These are phyloP conservation scores for Astrothelium macrocarpum DNA, from an alignment of 495 filamentous ascomycete genomes.

Conservation along the genomic window DNA sequence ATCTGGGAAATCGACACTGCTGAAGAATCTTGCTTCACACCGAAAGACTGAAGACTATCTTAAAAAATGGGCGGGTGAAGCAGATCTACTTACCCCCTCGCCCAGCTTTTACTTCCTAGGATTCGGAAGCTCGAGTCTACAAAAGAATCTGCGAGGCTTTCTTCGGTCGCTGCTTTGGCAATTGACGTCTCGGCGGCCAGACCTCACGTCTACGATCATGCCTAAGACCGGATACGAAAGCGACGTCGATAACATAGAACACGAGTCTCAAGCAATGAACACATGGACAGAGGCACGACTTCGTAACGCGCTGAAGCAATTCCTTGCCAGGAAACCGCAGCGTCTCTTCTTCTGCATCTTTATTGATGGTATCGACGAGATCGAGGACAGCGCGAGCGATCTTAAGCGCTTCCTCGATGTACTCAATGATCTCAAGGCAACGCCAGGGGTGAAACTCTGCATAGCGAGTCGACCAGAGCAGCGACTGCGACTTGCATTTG, in stretches of 20 bases:
- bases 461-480: not conserved
- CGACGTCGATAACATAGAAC: not conserved
- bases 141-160: conserved; percentile 1
- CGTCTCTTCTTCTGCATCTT: not conserved
- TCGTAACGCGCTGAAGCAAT: not conserved
- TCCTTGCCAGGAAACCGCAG: not conserved
- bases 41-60: not conserved
- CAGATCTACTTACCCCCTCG: not conserved
- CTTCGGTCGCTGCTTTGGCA: not conserved
- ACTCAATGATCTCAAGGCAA: not conserved
- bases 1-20: not conserved
- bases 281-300: conserved; percentile 3
- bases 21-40: conserved; percentile 5
- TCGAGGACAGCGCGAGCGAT: not conserved
- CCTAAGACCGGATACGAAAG: not conserved
- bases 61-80: not conserved
- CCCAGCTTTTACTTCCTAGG: not conserved
- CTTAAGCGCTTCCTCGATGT: not conserved
- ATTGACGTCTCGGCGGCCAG: not conserved
- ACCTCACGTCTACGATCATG: not conserved
- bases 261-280: not conserved
- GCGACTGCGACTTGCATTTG: conserved; percentile 1
- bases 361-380: conserved; percentile 1
- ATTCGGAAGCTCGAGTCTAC: not conserved
- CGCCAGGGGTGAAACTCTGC: not conserved